Evolutionary conservation across 192 early-diverging fungal genomes (phyloP), one percentile per base, ranked within the genome.

Genomic region (Glomus cerebriforme): DNA sequence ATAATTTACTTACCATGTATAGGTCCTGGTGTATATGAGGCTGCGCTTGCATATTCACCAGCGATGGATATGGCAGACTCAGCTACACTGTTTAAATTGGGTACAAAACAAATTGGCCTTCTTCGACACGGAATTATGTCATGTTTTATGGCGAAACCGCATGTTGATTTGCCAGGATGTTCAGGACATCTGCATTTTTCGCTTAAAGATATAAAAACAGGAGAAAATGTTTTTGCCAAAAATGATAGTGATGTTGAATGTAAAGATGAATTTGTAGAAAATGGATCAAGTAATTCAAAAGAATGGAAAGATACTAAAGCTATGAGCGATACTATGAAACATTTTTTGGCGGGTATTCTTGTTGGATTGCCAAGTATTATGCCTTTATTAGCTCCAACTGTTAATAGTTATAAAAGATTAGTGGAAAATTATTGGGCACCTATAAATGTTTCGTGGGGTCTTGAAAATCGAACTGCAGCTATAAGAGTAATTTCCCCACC

Each of bases 381-480:
- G 85, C 87, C 90, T 2, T 84, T 93, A 69, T 81, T 93, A 29
- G 93, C 93, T 2, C 94, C 94, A 1, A 95, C 89, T 34, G 87
- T 95, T 83, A 95, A 95, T 43, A 90, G 88, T 71, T 95, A 96
- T 83, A 96, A 96, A 79, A 90, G 94, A 34, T 80, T 96, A 26
- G 91, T 92, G 17, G 92, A 92, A 82, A 93, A 92, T 81, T 94
- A 90, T 78, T 96, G 94, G 94, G 94, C 94, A 27, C 94, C 94
- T 1, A 85, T 94, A 2, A 94, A 90, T 9, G 89, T 93, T 54
- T 92, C 92, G 1, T 96, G 94, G 88, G 93, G 94, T 27, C 85
- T 93, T 54, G 93, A 95, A 70, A 90, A 91, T 68, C 86, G 94
- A 35, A 86, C 86, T 2, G 82, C 91, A 1, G 90, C 94, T 22